phyloP scores from a whole-genome alignment of 202 grass and related monocot species.

The Zizania palustris region DNA sequence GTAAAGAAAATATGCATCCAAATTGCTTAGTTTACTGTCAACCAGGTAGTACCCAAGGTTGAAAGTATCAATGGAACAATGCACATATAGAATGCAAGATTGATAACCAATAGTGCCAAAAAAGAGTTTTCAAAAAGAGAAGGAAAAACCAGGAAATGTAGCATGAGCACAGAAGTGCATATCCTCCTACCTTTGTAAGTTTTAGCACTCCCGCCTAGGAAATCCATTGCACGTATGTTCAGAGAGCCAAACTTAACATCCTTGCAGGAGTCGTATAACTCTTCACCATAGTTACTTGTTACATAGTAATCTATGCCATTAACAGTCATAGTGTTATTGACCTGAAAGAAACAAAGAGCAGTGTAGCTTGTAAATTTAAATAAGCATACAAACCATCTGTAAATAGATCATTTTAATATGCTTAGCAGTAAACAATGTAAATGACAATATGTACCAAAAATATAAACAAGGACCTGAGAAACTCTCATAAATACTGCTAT shows the following conservation, averaged over 20 bases:
- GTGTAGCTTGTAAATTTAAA: slow-evolving; percentile 24
- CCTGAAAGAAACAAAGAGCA: slow-evolving; percentile 55
- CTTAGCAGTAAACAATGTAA: slow-evolving; percentile 32
- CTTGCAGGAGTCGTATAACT: slow-evolving; percentile 92
- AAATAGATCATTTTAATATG: slow-evolving; percentile 23
- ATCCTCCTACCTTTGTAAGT: slow-evolving; percentile 71
- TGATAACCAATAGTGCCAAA: neutral
- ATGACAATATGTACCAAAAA: slow-evolving; percentile 21
- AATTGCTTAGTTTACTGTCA: slow-evolving; percentile 32
- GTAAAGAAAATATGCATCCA: slow-evolving; percentile 27
- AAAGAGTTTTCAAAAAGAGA: neutral
- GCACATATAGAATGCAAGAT: slow-evolving; percentile 8
- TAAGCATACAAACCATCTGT: slow-evolving; percentile 10
- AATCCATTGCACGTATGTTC: slow-evolving; percentile 97
- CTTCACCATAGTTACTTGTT: slow-evolving; percentile 71
- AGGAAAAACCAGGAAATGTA: neutral
- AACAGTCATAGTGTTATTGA: slow-evolving; percentile 69
- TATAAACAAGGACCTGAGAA: neutral
- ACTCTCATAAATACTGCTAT: slow-evolving; percentile 19
- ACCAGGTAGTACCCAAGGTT: slow-evolving; percentile 19
- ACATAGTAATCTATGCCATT: slow-evolving; percentile 83
- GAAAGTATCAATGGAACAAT: slow-evolving; percentile 32
- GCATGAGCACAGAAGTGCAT: neutral
- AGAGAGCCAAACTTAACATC: slow-evolving; percentile 96
- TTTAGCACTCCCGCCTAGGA: slow-evolving; percentile 82